Evolutionary conservation across 106 monocot genomes (phyloP).

Genomic region (Amphibolis antarctica): DNA sequence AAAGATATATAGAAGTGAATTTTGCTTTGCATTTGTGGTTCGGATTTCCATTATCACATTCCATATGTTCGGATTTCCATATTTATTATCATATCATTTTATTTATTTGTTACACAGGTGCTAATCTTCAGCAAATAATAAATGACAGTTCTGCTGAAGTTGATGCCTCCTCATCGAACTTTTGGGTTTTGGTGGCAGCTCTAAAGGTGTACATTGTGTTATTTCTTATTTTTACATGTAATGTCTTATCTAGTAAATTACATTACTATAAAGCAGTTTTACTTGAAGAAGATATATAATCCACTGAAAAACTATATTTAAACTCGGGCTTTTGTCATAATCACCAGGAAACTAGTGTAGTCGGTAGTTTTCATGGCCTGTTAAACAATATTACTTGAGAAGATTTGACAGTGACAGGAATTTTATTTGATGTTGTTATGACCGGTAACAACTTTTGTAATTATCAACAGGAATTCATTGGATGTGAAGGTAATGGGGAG

Average conservation of each 20-base stretch:
- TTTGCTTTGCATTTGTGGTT: too few relatives aligned
- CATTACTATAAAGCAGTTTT: too few relatives aligned
- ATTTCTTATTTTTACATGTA: background rate
- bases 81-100: background rate
- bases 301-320: too few relatives aligned
- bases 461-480: constrained; percentile 69
- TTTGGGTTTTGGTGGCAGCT: constrained; percentile 94
- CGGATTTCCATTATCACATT: background rate
- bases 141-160: constrained; percentile 63
- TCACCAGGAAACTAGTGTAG: too few relatives aligned
- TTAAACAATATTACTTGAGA: too few relatives aligned
- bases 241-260: too few relatives aligned
- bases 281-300: too few relatives aligned
- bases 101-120: constrained; percentile 30
- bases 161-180: constrained; percentile 63
- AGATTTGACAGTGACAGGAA: too few relatives aligned
- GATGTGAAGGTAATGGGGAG: constrained; percentile 80
- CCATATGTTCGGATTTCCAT: background rate
- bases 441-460: background rate
- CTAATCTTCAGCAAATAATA: constrained; percentile 57
- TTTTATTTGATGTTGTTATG: background rate
- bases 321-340: too few relatives aligned
- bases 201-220: constrained; percentile 52
- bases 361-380: too few relatives aligned
- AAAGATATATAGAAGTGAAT: too few relatives aligned